These are phyloP conservation scores for Melaleuca alternifolia DNA, from an alignment of 345 rosid genomes.

Conservation along the genomic window DNA sequence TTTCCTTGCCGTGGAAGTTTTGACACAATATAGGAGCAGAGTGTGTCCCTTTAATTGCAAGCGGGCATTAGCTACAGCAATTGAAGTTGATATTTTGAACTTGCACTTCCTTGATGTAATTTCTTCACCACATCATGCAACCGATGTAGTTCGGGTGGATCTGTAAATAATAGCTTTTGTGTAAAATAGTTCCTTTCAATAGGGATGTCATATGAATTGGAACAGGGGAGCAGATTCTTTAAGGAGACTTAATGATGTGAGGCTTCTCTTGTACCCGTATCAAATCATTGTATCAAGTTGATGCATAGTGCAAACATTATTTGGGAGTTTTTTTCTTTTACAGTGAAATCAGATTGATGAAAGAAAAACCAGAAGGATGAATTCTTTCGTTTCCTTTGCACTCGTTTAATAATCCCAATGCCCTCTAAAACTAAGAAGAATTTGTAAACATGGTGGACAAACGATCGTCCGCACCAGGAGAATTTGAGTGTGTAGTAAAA, in stretches of 20 bases:
- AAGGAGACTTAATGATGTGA: background rate
- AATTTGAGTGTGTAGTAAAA: background rate
- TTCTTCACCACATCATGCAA: background rate
- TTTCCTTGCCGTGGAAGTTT: background rate
- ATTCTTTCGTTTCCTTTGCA: background rate
- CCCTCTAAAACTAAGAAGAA: background rate
- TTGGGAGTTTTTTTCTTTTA: background rate
- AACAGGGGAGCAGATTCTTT: background rate
- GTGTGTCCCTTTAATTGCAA: background rate
- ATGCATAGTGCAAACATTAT: background rate
- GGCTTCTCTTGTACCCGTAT: background rate
- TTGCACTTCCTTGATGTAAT: background rate
- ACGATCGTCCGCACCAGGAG: background rate
- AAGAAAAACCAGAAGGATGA: background rate
- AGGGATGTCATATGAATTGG: background rate
- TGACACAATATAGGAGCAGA: background rate
- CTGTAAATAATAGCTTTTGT: background rate
- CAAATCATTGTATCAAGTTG: background rate
- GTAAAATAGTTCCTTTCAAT: background rate
- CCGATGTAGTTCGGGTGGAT: background rate
- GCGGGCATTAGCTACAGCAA: background rate
- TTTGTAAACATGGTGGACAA: background rate
- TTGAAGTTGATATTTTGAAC: background rate
- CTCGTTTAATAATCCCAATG: background rate
- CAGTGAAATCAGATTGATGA: background rate